Conservation (phyloP, 306 rosid genomes). For the Cucumis cinereus region DNA sequence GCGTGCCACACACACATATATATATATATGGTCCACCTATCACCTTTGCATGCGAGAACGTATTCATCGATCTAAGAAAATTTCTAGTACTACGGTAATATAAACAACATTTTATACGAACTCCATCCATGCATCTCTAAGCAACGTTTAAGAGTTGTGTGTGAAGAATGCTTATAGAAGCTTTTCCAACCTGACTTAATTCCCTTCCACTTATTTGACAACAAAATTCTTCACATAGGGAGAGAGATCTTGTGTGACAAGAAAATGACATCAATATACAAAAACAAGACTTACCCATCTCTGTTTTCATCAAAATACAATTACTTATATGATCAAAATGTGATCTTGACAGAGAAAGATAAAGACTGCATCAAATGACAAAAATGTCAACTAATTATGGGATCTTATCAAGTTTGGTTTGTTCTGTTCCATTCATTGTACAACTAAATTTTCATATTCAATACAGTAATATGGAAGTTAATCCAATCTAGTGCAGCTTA, state of each 20-base stretch:
- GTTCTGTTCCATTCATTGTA: background rate
- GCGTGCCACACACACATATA: too few species aligned
- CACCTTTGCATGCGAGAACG: constrained; percentile 1
- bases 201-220: background rate
- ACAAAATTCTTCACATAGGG: background rate
- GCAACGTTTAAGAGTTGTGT: too few species aligned
- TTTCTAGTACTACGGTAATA: too few species aligned
- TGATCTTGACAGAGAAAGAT: background rate
- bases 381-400: background rate
- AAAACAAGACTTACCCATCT: background rate
- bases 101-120: too few species aligned
- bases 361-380: background rate
- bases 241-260: background rate
- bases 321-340: background rate
- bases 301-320: background rate
- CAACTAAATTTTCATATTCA: background rate
- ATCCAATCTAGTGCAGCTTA: background rate
- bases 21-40: background rate
- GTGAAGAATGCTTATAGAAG: too few species aligned
- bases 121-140: too few species aligned
- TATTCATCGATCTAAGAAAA: too few species aligned
- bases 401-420: background rate
- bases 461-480: background rate
- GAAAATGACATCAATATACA: background rate
- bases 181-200: background rate